Percentiles rank a stretch among this genome's conserved stretches.
Evolutionary conservation across 495 filamentous ascomycete species (phyloP).

Genomic region (Tuber brumale): DNA sequence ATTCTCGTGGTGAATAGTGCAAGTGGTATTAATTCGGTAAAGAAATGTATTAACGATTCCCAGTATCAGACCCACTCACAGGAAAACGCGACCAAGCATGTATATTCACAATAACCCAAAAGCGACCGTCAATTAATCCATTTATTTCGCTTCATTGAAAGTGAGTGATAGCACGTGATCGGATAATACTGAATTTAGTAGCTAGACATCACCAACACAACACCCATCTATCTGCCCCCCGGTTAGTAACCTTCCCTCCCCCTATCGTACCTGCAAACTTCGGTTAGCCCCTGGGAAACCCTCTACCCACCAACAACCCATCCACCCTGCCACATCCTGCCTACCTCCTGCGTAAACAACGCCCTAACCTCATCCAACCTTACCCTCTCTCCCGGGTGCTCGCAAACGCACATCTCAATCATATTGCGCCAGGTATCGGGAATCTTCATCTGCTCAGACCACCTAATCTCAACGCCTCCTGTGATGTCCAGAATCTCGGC

Average conservation of each 20-base stretch:
- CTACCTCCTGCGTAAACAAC: constrained; percentile 21
- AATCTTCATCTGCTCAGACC: constrained; percentile 13
- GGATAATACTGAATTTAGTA: neutral
- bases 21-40: neutral
- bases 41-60: neutral
- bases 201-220: neutral
- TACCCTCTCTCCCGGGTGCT: constrained; percentile 20
- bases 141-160: neutral
- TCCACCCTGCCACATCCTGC: constrained; percentile 27
- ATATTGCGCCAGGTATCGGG: constrained; percentile 16
- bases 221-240: neutral
- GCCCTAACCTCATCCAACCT: constrained; percentile 14
- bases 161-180: neutral
- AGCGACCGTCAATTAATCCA: neutral
- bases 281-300: neutral
- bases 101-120: neutral
- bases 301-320: constrained; percentile 23
- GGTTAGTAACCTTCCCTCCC: neutral
- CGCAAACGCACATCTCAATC: constrained; percentile 23
- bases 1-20: no score
- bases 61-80: neutral
- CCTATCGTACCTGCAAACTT: neutral
- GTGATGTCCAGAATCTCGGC: constrained; percentile 10
- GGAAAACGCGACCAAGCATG: neutral
- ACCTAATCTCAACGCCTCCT: constrained; percentile 4